phyloP scores from a whole-genome alignment of 495 filamentous ascomycete genomes.

The Hypoxylon fuscum region DNA sequence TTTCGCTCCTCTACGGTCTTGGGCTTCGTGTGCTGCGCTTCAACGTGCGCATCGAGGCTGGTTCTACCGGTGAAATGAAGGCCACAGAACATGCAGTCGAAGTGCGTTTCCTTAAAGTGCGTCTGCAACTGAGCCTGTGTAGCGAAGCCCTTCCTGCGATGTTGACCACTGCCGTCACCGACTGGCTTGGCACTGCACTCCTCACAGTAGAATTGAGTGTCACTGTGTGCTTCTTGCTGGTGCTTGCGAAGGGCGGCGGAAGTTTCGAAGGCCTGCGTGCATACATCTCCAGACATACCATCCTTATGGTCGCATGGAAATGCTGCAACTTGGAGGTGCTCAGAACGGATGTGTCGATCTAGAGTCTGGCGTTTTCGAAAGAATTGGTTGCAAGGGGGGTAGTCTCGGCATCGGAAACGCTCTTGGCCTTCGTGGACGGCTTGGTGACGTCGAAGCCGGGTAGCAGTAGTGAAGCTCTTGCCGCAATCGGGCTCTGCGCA shows the following conservation, averaged over 20 bases:
- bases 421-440: constrained; percentile 73
- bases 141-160: constrained; percentile 65
- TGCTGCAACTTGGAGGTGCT: constrained; percentile 73
- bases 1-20: constrained; percentile 68
- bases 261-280: constrained; percentile 75
- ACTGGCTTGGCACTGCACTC: constrained; percentile 61
- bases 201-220: constrained; percentile 74
- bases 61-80: constrained; percentile 66
- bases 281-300: constrained; percentile 64
- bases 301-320: constrained; percentile 71
- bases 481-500: constrained; percentile 77
- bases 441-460: constrained; percentile 73
- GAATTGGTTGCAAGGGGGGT: constrained; percentile 75
- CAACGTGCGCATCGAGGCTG: constrained; percentile 74
- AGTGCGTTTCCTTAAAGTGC: constrained; percentile 76
- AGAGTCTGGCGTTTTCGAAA: constrained; percentile 93
- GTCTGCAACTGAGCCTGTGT: constrained; percentile 73
- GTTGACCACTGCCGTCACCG: constrained; percentile 34
- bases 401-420: constrained; percentile 75
- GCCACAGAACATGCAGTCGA: constrained; percentile 77
- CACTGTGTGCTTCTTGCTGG: constrained; percentile 71
- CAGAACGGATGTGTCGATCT: constrained; percentile 77
- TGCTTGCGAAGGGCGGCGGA: constrained; percentile 75
- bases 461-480: constrained; percentile 81
- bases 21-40: constrained; percentile 68